A percentile compares a stretch with the other conserved stretches of the same genome.
Evolutionary conservation across 2,329 filamentous ascomycete genomes (phyloP).

Genomic region (Leptosphaerulina australis): DNA sequence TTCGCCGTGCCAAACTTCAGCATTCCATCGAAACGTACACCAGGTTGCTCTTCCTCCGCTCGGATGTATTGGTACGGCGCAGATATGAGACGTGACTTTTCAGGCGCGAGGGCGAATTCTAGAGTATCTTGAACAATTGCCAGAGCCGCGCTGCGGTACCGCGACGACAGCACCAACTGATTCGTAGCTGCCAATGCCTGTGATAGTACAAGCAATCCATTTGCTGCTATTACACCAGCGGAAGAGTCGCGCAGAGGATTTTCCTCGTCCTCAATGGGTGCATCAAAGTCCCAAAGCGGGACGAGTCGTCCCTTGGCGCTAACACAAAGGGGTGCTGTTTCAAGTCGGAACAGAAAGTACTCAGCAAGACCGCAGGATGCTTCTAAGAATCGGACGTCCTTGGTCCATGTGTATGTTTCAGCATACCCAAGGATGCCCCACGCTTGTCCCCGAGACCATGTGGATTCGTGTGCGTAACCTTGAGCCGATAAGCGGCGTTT

Average conservation of each 20-base stretch:
- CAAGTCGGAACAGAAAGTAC: constrained; percentile 52
- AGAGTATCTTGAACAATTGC: constrained; percentile 27
- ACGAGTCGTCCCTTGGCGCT: constrained; percentile 34
- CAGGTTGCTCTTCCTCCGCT: constrained; percentile 28
- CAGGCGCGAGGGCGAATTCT: constrained; percentile 34
- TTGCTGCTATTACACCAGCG: constrained; percentile 50
- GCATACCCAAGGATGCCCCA: constrained; percentile 55
- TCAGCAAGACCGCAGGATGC: constrained; percentile 52
- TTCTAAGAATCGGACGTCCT: constrained; percentile 47
- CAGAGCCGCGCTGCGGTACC: constrained; percentile 22
- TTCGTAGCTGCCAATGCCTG: constrained; percentile 34
- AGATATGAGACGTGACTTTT: constrained; percentile 24
- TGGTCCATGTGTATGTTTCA: constrained; percentile 52
- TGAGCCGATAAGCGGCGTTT: constrained; percentile 54
- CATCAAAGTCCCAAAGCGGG: constrained; percentile 58
- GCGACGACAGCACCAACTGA: constrained; percentile 39
- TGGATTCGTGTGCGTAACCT: constrained; percentile 50
- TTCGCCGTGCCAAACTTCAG: constrained; percentile 54
- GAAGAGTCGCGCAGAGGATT: constrained; percentile 49
- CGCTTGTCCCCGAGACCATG: constrained; percentile 54
- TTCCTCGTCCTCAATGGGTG: constrained; percentile 42
- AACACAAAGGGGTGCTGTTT: constrained; percentile 25
- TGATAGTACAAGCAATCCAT: constrained; percentile 42
- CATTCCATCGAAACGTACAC: constrained; percentile 49
- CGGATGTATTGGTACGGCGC: constrained; percentile 23